These are phyloP conservation scores for Thraustochytrium sp. DNA, from an alignment of 352 stramenopile species.

Conservation along the genomic window DNA sequence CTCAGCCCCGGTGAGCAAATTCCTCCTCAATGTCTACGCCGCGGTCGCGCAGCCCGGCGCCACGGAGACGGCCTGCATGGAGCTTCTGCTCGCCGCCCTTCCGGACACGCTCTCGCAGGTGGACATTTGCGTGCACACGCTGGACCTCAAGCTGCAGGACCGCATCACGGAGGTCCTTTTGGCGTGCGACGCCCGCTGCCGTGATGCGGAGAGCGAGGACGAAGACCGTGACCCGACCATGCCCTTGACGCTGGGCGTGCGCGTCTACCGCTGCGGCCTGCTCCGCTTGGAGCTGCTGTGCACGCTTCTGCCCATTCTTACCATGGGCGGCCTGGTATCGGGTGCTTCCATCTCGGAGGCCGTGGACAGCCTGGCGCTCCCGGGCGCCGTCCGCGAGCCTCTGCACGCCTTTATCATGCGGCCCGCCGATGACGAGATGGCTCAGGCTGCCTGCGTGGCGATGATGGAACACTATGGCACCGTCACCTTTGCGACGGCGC, in stretches of 20 bases:
- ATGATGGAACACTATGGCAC: not conserved
- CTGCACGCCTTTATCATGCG: not conserved
- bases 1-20: not conserved
- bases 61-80: not conserved
- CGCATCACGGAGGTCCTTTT: not conserved
- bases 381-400: not conserved
- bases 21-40: not conserved
- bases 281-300: not conserved
- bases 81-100: not conserved
- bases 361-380: not conserved
- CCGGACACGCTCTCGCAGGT: not conserved
- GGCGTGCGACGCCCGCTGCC: not conserved
- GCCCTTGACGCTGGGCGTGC: not conserved
- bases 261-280: not conserved
- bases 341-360: not conserved
- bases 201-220: not conserved
- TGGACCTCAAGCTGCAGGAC: not conserved
- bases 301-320: not conserved
- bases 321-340: not conserved
- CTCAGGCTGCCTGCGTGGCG: not conserved
- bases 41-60: not conserved
- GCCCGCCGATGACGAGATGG: not conserved
- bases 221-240: not conserved
- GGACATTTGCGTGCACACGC: not conserved
- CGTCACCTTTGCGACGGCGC: not conserved